phyloP scores from a whole-genome alignment of 768 basidiomycete species.

The Psilocybe cyanescens region DNA sequence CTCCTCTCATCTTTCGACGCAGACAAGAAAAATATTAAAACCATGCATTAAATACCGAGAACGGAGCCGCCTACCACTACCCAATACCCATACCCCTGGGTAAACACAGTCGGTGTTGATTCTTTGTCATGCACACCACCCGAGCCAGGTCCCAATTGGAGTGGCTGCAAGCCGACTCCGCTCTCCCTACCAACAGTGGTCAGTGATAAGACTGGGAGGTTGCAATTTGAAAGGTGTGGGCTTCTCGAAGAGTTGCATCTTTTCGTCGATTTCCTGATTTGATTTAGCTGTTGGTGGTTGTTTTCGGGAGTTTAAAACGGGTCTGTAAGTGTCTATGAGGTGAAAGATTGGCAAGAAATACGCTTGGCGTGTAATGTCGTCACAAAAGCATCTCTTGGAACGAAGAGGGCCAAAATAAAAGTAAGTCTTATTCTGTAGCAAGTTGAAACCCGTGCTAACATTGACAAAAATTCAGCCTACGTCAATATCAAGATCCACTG shows the following conservation, averaged over 20 bases:
- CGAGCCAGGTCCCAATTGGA: slow-evolving; percentile 33
- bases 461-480: slow-evolving; percentile 59
- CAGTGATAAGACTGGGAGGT: slow-evolving; percentile 57
- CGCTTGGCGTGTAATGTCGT: slow-evolving; percentile 92
- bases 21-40: neutral
- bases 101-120: too few relatives aligned
- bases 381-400: slow-evolving; percentile 88
- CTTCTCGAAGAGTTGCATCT: slow-evolving; percentile 86
- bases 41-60: slow-evolving; percentile 38
- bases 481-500: slow-evolving; percentile 99
- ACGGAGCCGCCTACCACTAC: slow-evolving; percentile 55
- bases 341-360: slow-evolving; percentile 66
- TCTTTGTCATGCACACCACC: too few relatives aligned
- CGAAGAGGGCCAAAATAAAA: slow-evolving; percentile 97
- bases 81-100: slow-evolving; percentile 26
- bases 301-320: slow-evolving; percentile 57
- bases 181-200: slow-evolving; percentile 83
- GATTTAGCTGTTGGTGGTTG: neutral
- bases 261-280: neutral
- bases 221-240: slow-evolving; percentile 72
- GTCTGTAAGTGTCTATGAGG: slow-evolving; percentile 96
- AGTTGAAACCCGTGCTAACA: neutral
- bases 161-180: slow-evolving; percentile 81
- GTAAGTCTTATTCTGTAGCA: slow-evolving; percentile 40
- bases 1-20: too few relatives aligned